These are phyloP conservation scores for Globisporangium nodosum DNA, from an alignment of 352 stramenopile species.

Conservation along the genomic window DNA sequence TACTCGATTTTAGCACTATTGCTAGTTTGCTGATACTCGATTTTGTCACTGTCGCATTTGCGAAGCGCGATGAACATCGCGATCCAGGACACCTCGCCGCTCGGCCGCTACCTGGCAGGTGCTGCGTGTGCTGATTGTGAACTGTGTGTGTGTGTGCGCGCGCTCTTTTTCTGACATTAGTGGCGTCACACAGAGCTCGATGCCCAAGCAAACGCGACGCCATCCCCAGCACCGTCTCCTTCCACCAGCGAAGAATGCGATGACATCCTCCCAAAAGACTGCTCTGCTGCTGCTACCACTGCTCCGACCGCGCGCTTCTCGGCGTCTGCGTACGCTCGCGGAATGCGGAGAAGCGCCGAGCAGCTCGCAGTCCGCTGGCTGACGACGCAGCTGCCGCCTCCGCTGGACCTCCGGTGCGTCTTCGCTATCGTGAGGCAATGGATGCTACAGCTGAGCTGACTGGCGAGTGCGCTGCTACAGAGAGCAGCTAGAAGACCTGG, in stretches of 20 bases:
- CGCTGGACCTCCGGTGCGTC: neutral
- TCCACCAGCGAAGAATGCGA: neutral
- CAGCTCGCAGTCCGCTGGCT: neutral
- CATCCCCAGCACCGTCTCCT: too few species aligned
- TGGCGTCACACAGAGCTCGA: neutral
- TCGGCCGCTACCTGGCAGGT: constrained; percentile 62
- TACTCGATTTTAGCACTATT: neutral
- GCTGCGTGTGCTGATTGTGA: too few species aligned
- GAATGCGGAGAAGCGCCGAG: neutral
- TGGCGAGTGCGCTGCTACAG: neutral
- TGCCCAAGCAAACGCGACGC: neutral
- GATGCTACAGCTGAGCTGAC: neutral
- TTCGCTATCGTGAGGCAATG: neutral
- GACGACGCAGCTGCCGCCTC: neutral
- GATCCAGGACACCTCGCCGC: constrained; percentile 30
- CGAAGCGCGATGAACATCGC: constrained; percentile 30
- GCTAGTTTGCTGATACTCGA: neutral
- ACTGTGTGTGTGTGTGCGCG: too few species aligned
- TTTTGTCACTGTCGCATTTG: neutral
- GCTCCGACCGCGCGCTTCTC: neutral
- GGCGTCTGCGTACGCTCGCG: neutral
- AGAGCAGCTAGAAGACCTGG: neutral
- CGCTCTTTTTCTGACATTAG: neutral
- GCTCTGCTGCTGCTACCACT: too few species aligned
- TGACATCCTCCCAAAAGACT: neutral